These are phyloP conservation scores for Cornus kousa DNA, from an alignment of 148 eudicot genomes.

Conservation along the genomic window DNA sequence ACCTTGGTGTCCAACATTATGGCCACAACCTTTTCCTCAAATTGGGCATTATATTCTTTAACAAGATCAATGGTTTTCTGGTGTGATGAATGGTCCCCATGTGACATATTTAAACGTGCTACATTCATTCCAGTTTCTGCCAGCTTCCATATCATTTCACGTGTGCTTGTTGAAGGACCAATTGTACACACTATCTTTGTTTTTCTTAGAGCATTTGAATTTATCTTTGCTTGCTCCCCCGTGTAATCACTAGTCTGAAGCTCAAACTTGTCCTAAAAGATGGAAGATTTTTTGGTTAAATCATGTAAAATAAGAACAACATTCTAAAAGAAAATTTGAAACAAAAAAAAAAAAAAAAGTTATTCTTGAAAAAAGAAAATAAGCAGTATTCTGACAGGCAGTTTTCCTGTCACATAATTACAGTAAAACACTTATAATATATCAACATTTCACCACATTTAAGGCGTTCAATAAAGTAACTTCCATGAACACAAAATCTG, in stretches of 20 bases:
- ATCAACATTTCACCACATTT: too few species aligned
- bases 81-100: slow-evolving; percentile 93
- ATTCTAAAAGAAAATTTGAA: background rate
- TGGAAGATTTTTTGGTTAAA: background rate
- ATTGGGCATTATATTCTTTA: slow-evolving; percentile 87
- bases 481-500: background rate
- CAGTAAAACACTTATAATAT: too few species aligned
- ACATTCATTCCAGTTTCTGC: slow-evolving; percentile 97
- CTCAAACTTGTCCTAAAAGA: slow-evolving; percentile 29
- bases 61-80: slow-evolving; percentile 92
- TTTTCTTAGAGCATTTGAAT: slow-evolving; percentile 49
- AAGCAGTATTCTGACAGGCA: background rate
- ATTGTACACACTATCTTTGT: slow-evolving; percentile 96
- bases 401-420: too few species aligned
- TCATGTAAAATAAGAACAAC: background rate
- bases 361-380: too few species aligned
- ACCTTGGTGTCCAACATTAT: slow-evolving; percentile 99
- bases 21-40: slow-evolving; percentile 80
- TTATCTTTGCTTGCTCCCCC: slow-evolving; percentile 21
- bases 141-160: slow-evolving; percentile 97
- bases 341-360: too few species aligned
- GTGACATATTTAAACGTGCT: slow-evolving; percentile 98
- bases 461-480: background rate
- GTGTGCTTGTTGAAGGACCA: slow-evolving; percentile 90
- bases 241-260: slow-evolving; percentile 37